Conservation (phyloP, 169 alveolate species). For the Eimeria necatrix region DNA sequence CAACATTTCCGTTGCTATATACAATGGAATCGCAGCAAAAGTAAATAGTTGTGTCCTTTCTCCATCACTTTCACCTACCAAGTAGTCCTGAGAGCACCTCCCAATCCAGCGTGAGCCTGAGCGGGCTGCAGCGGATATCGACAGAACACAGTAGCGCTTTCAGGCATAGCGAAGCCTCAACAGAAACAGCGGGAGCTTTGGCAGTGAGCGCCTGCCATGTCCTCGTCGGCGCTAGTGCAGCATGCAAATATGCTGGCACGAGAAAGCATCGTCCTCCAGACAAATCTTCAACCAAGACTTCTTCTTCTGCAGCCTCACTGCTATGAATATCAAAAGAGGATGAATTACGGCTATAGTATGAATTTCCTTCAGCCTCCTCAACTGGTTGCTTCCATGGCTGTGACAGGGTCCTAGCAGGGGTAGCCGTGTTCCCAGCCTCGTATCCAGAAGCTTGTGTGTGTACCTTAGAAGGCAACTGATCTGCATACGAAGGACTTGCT, state of each 20-base stretch:
- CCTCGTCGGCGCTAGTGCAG: neutral
- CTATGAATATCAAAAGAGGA: neutral
- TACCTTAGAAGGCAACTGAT: neutral
- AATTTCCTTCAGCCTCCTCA: neutral
- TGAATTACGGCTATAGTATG: neutral
- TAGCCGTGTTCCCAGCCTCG: neutral
- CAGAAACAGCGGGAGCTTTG: slow-evolving; percentile 35
- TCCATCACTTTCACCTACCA: slow-evolving; percentile 3
- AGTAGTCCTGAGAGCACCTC: slow-evolving; percentile 21
- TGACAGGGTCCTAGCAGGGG: neutral
- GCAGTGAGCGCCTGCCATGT: slow-evolving; percentile 47
- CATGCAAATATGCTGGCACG: slow-evolving; percentile 31
- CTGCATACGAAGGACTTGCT: neutral
- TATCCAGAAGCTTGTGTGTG: neutral
- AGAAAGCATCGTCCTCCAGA: slow-evolving; percentile 51
- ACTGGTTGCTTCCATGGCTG: neutral
- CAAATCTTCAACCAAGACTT: slow-evolving; percentile 63
- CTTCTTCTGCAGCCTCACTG: slow-evolving; percentile 40
- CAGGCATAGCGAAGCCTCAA: slow-evolving; percentile 42
- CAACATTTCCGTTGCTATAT: neutral
- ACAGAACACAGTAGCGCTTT: slow-evolving; percentile 11
- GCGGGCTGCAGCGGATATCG: slow-evolving; percentile 51
- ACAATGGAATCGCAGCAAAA: too few species aligned
- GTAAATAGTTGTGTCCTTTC: too few species aligned
- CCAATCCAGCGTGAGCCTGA: slow-evolving; percentile 56